Evolutionary conservation across 2,329 filamentous ascomycete genomes (phyloP), one percentile per base, ranked within the genome.

Genomic region (Passalora sequoiae): DNA sequence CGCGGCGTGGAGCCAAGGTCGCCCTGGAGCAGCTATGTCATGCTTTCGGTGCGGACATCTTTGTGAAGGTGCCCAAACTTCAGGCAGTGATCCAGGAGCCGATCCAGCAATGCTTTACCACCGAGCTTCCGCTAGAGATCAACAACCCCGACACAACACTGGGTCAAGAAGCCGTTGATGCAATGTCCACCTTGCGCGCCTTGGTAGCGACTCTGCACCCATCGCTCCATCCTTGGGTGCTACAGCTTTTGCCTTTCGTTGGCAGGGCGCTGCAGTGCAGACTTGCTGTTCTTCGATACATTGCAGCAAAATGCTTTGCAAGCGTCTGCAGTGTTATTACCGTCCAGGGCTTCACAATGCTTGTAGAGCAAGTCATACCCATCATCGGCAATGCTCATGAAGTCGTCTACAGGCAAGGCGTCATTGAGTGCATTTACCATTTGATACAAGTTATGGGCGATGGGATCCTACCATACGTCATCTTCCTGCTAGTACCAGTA

Each of bases 401-500:
- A 59, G 76, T 96, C 21, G 83, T 87, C 60, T 85, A 84, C 68
- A 83, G 92, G 28, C 92, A 98, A 69, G 92, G 92, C 50, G 89
- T 88, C 4, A 92, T 94, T 44, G 92, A 98, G 67, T 88, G 82
- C 56, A 86, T 98, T 47, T 98, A 98, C 63, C 92, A 98, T 66
- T 73, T 98, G 46, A 98, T 98, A 52, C 87, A 94, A 47, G 89
- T 96, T 39, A 98, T 98, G 92, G 92, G 94, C 50, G 92, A 97
- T 62, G 78, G 80, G 27, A 98, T 98, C 44, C 69, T 98, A 21
- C 92, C 94, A 3, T 98, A 98, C 60, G 92, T 98, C 51, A 96
- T 98, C 59, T 98, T 98, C 79, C 79, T 98, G 53, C 94, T 98
- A 46, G 94, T 97, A 9, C 92, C 92, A 10, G 92, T 98, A 3